These are phyloP conservation scores for Boletus tomentosulus DNA, from an alignment of 768 basidiomycete species.

Conservation along the genomic window DNA sequence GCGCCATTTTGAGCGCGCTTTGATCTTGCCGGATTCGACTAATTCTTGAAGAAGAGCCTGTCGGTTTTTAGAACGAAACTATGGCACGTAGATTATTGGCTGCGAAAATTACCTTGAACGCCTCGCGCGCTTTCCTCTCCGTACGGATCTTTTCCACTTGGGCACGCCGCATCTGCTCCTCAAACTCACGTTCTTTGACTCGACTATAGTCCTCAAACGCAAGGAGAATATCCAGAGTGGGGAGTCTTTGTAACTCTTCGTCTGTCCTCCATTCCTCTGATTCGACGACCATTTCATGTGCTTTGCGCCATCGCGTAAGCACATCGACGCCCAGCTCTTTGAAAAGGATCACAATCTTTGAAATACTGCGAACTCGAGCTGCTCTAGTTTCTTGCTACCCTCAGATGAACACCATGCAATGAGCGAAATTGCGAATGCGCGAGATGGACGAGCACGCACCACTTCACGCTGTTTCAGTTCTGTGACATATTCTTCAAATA, in stretches of 20 bases:
- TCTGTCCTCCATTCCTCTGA: conserved; percentile 80
- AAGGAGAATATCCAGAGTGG: conserved; percentile 85
- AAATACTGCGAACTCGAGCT: conserved; percentile 71
- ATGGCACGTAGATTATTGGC: neutral
- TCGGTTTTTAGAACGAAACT: neutral
- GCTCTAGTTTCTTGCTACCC: conserved; percentile 74
- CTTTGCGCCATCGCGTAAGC: conserved; percentile 87
- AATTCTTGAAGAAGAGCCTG: conserved; percentile 72
- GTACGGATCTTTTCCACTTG: conserved; percentile 81
- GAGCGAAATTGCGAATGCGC: neutral
- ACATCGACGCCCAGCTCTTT: conserved; percentile 87
- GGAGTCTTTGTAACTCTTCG: conserved; percentile 72
- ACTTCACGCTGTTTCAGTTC: conserved; percentile 88
- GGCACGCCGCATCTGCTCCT: conserved; percentile 74
- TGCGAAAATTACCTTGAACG: conserved; percentile 61
- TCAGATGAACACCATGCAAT: conserved; percentile 4
- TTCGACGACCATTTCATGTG: conserved; percentile 69
- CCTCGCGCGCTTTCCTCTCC: conserved; percentile 89
- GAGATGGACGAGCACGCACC: conserved; percentile 44
- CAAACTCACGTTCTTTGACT: conserved; percentile 86
- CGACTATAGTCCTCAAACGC: conserved; percentile 94
- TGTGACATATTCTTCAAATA: conserved; percentile 89
- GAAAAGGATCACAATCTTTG: conserved; percentile 80
- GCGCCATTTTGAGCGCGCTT: conserved; percentile 88
- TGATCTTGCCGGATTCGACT: conserved; percentile 61